These are phyloP conservation scores for Fusarium guadeloupense DNA, from an alignment of 2,329 filamentous ascomycete genomes.

Conservation along the genomic window DNA sequence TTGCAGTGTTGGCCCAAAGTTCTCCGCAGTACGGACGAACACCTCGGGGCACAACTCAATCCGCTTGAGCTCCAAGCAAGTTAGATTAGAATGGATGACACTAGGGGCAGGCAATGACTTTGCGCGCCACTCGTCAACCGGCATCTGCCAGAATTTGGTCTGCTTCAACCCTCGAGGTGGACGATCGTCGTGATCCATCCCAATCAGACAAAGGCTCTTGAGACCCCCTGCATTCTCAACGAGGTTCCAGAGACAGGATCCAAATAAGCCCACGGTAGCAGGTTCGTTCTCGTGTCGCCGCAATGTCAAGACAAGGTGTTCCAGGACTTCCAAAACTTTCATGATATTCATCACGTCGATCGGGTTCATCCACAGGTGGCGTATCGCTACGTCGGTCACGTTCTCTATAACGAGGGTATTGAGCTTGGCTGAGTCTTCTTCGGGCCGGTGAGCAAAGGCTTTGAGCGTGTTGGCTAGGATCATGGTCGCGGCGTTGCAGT, in stretches of 20 bases:
- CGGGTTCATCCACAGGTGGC: conserved; percentile 61
- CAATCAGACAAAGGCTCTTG: conserved; percentile 58
- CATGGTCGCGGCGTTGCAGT: conserved; percentile 58
- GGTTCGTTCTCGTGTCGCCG: conserved; percentile 55
- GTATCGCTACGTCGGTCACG: conserved; percentile 58
- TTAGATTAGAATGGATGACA: conserved; percentile 50
- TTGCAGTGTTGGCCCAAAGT: conserved; percentile 51
- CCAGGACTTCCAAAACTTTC: conserved; percentile 51
- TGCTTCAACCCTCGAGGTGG: conserved; percentile 51
- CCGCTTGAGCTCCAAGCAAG: conserved; percentile 55
- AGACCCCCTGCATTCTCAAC: conserved; percentile 57
- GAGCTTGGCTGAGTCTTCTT: conserved; percentile 55
- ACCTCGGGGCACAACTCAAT: conserved; percentile 51
- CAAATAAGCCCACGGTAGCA: conserved; percentile 51
- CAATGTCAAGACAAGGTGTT: conserved; percentile 58
- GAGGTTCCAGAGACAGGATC: conserved; percentile 59
- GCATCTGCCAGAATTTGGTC: conserved; percentile 50
- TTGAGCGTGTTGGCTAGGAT: conserved; percentile 63
- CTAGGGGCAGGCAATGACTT: conserved; percentile 51
- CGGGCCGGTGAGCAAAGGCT: conserved; percentile 55
- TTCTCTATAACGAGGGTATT: conserved; percentile 61
- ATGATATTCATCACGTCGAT: conserved; percentile 61
- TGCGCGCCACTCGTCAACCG: conserved; percentile 52
- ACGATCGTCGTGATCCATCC: conserved; percentile 54
- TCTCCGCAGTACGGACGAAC: conserved; percentile 48